Evolutionary conservation across 2,329 filamentous ascomycete genomes (phyloP).

Genomic region (Arthrobotrys pseudoclavata): DNA sequence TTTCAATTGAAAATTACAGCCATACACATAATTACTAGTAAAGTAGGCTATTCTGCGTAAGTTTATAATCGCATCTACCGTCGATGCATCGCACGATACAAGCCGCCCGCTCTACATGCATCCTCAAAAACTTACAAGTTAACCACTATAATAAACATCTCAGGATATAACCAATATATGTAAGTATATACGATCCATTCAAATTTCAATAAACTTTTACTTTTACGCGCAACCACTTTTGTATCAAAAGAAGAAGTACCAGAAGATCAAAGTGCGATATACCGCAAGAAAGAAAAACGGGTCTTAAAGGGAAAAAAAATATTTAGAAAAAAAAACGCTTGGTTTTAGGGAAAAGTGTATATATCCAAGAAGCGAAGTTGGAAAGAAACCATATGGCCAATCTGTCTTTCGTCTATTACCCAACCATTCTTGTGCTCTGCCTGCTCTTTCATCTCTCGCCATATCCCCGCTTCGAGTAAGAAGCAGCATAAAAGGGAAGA

Average conservation of each 20-base stretch:
- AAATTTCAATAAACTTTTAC: conserved; percentile 7
- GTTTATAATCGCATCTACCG: neutral
- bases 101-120: no score
- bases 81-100: neutral
- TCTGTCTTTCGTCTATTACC: conserved; percentile 41
- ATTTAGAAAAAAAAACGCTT: neutral
- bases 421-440: conserved; percentile 39
- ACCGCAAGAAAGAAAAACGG: conserved; percentile 18
- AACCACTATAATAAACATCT: no score
- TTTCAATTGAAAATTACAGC: no score
- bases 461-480: neutral
- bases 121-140: neutral
- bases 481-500: neutral
- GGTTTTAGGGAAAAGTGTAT: conserved; percentile 3
- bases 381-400: conserved; percentile 28
- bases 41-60: no score
- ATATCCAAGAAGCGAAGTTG: conserved; percentile 28
- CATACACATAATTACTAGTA: no score
- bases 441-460: conserved; percentile 1
- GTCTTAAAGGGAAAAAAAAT: neutral
- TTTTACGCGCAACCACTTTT: conserved; percentile 16
- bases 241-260: conserved; percentile 23
- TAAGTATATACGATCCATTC: conserved; percentile 46
- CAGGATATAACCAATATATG: conserved; percentile 14
- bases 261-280: neutral